phyloP scores from a whole-genome alignment of 805 yeast species.

The Blastobotrys americana region DNA sequence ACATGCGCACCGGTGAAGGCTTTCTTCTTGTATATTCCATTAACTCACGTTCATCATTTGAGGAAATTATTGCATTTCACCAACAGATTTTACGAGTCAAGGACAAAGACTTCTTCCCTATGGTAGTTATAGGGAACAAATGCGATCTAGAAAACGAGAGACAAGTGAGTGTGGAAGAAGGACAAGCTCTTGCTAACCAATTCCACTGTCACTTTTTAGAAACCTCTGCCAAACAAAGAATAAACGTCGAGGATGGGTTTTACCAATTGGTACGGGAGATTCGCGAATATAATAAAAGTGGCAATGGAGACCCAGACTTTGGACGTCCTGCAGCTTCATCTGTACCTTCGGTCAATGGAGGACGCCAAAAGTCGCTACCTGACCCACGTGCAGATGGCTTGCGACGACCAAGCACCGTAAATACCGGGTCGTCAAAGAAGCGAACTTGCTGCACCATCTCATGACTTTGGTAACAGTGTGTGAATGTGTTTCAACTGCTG shows the following conservation, averaged over 20 bases:
- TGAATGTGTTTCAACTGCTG: no score
- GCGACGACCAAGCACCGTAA: neutral
- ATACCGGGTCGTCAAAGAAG: neutral
- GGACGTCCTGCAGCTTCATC: neutral
- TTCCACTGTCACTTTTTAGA: slow-evolving; percentile 67
- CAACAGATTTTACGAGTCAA: slow-evolving; percentile 72
- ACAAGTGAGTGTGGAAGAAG: slow-evolving; percentile 78
- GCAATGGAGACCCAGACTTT: neutral
- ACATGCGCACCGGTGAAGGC: slow-evolving; percentile 93
- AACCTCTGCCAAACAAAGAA: slow-evolving; percentile 85
- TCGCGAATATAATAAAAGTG: slow-evolving; percentile 17
- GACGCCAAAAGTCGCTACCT: neutral
- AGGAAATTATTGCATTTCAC: slow-evolving; percentile 71
- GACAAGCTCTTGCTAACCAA: slow-evolving; percentile 63
- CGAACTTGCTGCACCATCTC: neutral
- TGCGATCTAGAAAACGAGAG: slow-evolving; percentile 71
- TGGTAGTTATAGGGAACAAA: slow-evolving; percentile 89
- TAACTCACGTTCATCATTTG: slow-evolving; percentile 74
- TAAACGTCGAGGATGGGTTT: slow-evolving; percentile 83
- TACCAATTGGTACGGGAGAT: slow-evolving; percentile 38
- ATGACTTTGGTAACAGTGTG: no score
- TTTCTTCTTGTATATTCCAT: slow-evolving; percentile 83
- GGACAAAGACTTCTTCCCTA: slow-evolving; percentile 46
- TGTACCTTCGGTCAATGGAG: neutral
- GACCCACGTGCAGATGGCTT: neutral